These are phyloP conservation scores for Forsythia suspensa DNA, from an alignment of 257 asterid species.

Conservation along the genomic window DNA sequence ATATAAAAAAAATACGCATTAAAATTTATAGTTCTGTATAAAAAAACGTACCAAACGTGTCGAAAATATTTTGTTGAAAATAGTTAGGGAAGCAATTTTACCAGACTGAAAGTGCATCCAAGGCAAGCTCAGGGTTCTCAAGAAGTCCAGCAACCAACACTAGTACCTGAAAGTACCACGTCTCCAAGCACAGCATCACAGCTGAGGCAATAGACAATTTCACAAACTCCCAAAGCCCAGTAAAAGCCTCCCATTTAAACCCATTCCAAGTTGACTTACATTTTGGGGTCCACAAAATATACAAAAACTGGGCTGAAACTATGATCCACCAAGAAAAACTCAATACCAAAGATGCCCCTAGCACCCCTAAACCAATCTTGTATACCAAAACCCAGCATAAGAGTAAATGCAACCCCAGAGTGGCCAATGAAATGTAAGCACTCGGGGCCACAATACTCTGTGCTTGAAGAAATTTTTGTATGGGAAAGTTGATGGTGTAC, in stretches of 20 bases:
- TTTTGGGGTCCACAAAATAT: slow-evolving; percentile 32
- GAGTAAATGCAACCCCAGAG: slow-evolving; percentile 44
- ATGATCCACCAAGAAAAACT: slow-evolving; percentile 70
- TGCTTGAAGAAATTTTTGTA: slow-evolving; percentile 62
- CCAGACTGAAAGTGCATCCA: slow-evolving; percentile 60
- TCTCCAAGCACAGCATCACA: slow-evolving; percentile 69
- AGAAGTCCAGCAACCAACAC: slow-evolving; percentile 51
- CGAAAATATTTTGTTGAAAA: background rate
- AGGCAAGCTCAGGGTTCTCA: slow-evolving; percentile 48
- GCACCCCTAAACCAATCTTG: slow-evolving; percentile 40
- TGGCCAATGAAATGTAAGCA: slow-evolving; percentile 48
- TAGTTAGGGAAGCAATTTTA: background rate
- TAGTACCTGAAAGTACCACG: slow-evolving; percentile 66
- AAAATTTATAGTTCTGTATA: too few species aligned
- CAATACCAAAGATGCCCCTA: slow-evolving; percentile 52
- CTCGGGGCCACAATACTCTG: slow-evolving; percentile 59
- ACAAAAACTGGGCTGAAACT: slow-evolving; percentile 43
- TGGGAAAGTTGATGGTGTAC: slow-evolving; percentile 52
- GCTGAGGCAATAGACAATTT: slow-evolving; percentile 59
- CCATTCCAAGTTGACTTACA: slow-evolving; percentile 64
- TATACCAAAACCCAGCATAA: slow-evolving; percentile 48
- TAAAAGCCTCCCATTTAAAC: slow-evolving; percentile 47
- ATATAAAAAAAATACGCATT: too few species aligned
- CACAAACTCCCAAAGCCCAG: slow-evolving; percentile 53
- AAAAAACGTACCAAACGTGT: background rate